These are phyloP conservation scores for Striga hermonthica DNA, from an alignment of 305 asterid genomes.

Conservation along the genomic window DNA sequence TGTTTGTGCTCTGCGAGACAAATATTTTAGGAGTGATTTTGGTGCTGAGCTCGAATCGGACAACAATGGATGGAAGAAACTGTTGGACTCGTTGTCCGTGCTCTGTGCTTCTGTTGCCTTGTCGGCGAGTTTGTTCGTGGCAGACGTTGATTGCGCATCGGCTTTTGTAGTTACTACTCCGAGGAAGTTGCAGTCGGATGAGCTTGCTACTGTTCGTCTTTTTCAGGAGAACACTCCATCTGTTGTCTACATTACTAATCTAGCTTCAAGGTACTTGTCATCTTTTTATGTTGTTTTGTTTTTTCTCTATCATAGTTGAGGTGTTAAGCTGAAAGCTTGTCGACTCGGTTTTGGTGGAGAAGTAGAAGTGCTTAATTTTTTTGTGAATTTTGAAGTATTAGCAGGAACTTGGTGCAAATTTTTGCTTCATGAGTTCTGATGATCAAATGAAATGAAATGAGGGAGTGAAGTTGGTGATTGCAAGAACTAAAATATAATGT, in stretches of 20 bases:
- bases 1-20: slow-evolving; percentile 42
- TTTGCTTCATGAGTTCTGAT: no score
- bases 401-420: no score
- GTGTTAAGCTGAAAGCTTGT: no score
- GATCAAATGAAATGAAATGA: no score
- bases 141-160: slow-evolving; percentile 67
- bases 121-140: slow-evolving; percentile 53
- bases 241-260: slow-evolving; percentile 89
- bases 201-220: slow-evolving; percentile 89
- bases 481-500: no score
- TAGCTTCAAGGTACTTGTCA: slow-evolving; percentile 61
- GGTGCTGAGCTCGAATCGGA: slow-evolving; percentile 34
- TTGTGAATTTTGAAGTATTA: no score
- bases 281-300: background rate
- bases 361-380: no score
- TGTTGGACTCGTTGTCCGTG: slow-evolving; percentile 61
- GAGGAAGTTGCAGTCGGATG: slow-evolving; percentile 86
- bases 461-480: no score
- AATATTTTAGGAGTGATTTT: slow-evolving; percentile 26
- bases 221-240: slow-evolving; percentile 93
- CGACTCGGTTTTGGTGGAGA: no score
- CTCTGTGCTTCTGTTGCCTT: slow-evolving; percentile 79
- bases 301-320: background rate
- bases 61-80: slow-evolving; percentile 41
- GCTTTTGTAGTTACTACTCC: slow-evolving; percentile 72